Base-by-base conservation (phyloP, 2,329 filamentous ascomycete genomes). In the Neonectria neomacrospora region DNA sequence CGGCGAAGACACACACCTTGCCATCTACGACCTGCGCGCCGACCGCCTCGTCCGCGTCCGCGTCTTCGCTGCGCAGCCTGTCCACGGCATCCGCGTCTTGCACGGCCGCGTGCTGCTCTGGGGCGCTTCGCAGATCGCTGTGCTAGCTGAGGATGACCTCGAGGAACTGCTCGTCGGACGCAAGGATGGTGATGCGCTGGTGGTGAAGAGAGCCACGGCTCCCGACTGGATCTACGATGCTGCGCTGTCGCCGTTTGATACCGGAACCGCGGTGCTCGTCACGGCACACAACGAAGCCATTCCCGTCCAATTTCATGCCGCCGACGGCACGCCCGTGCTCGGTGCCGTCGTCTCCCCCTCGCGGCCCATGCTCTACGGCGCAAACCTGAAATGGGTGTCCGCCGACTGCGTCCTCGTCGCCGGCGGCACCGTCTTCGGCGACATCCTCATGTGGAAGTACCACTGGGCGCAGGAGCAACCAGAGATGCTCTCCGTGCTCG, bases 361-460 rank as follows among this genome's bases (percentile, higher is more conserved):
- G 8, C 87, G 92, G 45, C 95, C 94, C 2, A 94, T 97, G 58
- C 84, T 99, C 8, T 99, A 97, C 77, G 92, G 93, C 16, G 95
- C 94, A 5, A 88, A 92, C 72, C 78, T 97, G 18, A 79, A 84
- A 41, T 92, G 90, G 85, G 78, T 89, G 8, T 83, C 84, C 7
- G 57, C 77, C 6, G 81, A 82, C 47, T 82, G 83, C 54, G 82
- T 97, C 48, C 83, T 97, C 20, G 86, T 97, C 54, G 93, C 93
- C 7, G 92, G 92, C 3, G 96, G 96, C 1, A 98, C 96, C 0
- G 94, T 95, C 1, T 98, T 98, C 78, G 96, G 96, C 3, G 94
- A 98, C 77, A 91, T 99, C 34, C 83, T 97, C 39, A 86, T 97
- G 16, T 98, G 96, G 96, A 92, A 90, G 67, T 94, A 88, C 70